Conservation (phyloP, 2,329 filamentous ascomycete genomes). For the Spiromastix sp. region DNA sequence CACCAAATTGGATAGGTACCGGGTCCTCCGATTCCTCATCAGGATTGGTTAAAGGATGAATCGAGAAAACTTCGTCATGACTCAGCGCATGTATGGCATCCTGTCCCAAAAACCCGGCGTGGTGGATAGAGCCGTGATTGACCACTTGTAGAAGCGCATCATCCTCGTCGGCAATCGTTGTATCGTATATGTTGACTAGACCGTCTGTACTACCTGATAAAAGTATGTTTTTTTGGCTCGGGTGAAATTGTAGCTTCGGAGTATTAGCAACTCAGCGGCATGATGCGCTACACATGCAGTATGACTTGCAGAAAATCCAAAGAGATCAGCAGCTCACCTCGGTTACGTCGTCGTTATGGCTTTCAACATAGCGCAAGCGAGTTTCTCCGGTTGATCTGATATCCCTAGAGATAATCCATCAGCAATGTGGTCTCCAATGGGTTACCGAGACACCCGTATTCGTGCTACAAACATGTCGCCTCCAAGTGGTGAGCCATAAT, state of each 20-base stretch:
- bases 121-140: conserved; percentile 53
- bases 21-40: conserved; percentile 38
- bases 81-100: conserved; percentile 48
- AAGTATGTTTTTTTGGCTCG: conserved; percentile 41
- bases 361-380: conserved; percentile 34
- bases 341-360: conserved; percentile 50
- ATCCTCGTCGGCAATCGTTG: conserved; percentile 46
- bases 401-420: conserved; percentile 29
- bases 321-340: conserved; percentile 28
- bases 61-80: conserved; percentile 51
- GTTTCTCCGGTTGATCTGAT: conserved; percentile 28
- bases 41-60: conserved; percentile 44
- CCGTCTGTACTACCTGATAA: conserved; percentile 55
- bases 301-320: no score
- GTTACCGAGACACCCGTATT: no score
- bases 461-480: no score
- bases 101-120: conserved; percentile 47
- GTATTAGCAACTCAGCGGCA: no score
- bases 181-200: conserved; percentile 52
- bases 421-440: no score
- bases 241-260: conserved; percentile 40
- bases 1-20: conserved; percentile 41
- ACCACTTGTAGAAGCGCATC: conserved; percentile 53
- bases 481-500: no score
- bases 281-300: no score